Base-by-base conservation (phyloP, 2,329 filamentous ascomycete genomes). In the Penicillium sp. region DNA sequence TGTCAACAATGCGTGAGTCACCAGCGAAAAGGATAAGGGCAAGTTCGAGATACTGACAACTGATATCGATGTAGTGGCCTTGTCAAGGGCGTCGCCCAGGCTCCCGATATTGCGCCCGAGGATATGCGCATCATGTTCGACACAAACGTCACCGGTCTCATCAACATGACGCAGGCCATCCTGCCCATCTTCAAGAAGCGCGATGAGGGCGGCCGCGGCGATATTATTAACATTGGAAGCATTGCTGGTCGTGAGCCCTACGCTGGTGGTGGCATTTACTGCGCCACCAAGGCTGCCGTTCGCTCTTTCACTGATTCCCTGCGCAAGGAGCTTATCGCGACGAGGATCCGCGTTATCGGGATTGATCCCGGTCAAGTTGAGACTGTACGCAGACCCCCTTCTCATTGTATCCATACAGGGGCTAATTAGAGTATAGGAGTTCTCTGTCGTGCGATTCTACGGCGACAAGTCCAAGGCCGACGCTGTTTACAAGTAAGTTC, bases 1-100 rank as follows among this genome's bases (percentile, higher is more conserved):
- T 60, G 91, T 99, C 27, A 99, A 99, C 80, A 98, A 98, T 82
- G 94, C 94, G 91, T 96, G 77, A 75, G 89, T 82, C 96, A 96
- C 81, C 92, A 75, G 71, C 87, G 39, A 37, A 18, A 79, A 19
- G 19, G 10, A 19, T 6, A 7, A 39, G 3, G 37, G 22, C 6
- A 13, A 6, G 50, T 16, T 2, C 3, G 44, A 44, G 31, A 41
- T 60, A 31, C 56, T 65, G 43, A 68, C 50, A 61, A 40, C 36
- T 41, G 27, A 40, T 18, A 46, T 35, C 5, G 18, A 37, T 53
- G 10, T 31, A 95, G 91, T 50, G 94, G 94, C 43, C 85, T 97
- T 19, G 94, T 96, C 61, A 94, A 90, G 77, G 93, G 92, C 64
- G 86, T 96, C 13, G 94, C 91, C 51, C 87, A 89, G 73, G 92